These are phyloP conservation scores for Dendrobium huoshanense DNA, from an alignment of 106 monocot genomes.

Conservation along the genomic window DNA sequence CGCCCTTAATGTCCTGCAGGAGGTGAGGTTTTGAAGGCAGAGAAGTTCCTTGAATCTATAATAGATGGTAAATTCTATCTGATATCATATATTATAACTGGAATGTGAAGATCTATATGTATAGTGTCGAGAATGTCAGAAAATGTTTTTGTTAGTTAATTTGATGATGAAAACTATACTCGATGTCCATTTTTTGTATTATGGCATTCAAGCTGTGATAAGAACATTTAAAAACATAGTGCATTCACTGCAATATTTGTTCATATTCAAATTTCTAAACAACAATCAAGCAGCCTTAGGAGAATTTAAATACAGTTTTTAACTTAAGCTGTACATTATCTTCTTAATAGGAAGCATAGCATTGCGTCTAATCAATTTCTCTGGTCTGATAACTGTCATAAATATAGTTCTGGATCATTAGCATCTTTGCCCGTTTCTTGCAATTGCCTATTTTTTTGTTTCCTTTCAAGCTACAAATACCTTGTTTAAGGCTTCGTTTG, in stretches of 20 bases:
- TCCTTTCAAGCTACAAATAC: neutral
- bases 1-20: conserved; percentile 23
- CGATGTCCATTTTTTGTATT: too few species aligned
- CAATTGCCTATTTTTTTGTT: neutral
- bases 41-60: conserved; percentile 51
- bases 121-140: neutral
- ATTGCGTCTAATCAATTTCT: too few species aligned
- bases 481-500: neutral
- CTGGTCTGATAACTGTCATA: too few species aligned
- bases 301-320: neutral
- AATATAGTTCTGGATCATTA: neutral
- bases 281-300: neutral
- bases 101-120: neutral
- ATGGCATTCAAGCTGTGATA: too few species aligned
- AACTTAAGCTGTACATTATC: too few species aligned
- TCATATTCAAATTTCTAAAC: neutral
- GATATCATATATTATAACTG: neutral
- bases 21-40: conserved; percentile 34
- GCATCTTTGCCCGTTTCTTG: neutral
- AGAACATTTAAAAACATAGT: neutral
- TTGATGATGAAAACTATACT: too few species aligned
- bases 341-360: too few species aligned
- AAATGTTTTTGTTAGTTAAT: neutral
- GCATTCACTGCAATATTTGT: neutral
- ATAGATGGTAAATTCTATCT: conserved; percentile 31